These are phyloP conservation scores for Diaporthe velutina DNA, from an alignment of 2,329 filamentous ascomycete species.

Conservation along the genomic window DNA sequence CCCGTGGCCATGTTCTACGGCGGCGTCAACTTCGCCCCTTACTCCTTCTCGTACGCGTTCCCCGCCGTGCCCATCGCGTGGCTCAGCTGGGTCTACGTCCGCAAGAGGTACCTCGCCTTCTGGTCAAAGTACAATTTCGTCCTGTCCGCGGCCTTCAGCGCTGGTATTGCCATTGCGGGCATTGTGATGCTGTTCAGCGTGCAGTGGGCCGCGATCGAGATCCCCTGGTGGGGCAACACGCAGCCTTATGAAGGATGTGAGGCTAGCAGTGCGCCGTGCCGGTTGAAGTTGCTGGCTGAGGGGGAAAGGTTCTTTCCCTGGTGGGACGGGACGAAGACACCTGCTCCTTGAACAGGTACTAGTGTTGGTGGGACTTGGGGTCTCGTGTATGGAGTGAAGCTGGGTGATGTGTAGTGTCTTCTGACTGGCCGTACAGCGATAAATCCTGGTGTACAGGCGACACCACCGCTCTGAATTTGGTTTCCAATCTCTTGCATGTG, in stretches of 20 bases:
- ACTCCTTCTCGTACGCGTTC: conserved; percentile 60
- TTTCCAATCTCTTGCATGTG: neutral
- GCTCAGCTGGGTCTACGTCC: conserved; percentile 62
- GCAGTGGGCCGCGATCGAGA: conserved; percentile 56
- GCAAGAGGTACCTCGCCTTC: conserved; percentile 57
- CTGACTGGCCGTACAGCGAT: neutral
- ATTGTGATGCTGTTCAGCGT: conserved; percentile 68
- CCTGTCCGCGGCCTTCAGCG: conserved; percentile 63
- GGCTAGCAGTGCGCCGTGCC: conserved; percentile 25
- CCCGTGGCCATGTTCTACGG: conserved; percentile 63
- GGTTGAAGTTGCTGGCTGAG: conserved; percentile 24
- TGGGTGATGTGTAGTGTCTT: neutral
- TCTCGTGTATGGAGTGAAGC: neutral
- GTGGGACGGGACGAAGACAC: conserved; percentile 25
- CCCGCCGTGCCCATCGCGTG: conserved; percentile 59
- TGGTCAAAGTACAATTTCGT: conserved; percentile 70
- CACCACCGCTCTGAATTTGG: neutral
- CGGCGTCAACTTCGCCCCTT: conserved; percentile 60
- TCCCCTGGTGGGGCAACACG: conserved; percentile 65
- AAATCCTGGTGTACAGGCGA: neutral
- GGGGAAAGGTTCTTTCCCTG: conserved; percentile 31
- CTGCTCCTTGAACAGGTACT: neutral
- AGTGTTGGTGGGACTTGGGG: neutral
- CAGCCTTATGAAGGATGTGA: conserved; percentile 22
- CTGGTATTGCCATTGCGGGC: conserved; percentile 63